Base-by-base conservation (phyloP, 208 protist genomes). In the Acanthamoeba lenticulata region DNA sequence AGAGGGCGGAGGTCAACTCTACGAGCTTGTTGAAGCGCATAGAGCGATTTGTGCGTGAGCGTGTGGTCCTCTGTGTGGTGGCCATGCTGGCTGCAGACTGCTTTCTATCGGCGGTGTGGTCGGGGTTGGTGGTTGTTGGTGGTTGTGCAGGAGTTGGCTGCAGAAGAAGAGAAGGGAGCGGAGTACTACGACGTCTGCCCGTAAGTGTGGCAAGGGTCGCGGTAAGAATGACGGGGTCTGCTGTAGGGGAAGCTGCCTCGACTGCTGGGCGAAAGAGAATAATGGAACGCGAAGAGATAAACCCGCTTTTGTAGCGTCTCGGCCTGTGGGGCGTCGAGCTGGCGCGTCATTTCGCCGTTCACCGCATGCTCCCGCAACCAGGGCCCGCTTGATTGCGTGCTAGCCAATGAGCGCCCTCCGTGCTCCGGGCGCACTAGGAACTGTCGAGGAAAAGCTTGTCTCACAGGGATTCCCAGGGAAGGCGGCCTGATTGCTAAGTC, bases 11-110 rank as follows among this genome's bases (percentile, higher is more conserved):
- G 38, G 77, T 42, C 11, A 86, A 44, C 77, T 86, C 77, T 44
- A 86, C 29, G 38, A 86, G 77, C 45, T 86, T 38, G 45, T 86
- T 86, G 77, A 86, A 86, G n/a, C 77, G 77, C 45, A 57, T 24
- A 17, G 44, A 60, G 38, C 77, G 77, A 57, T 86, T 86, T 38
- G 44, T 86, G 77, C 77, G 77, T 24, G 77, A 86, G 40, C 77
- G 77, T 11, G 34, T 29, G 5, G 29, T 17, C 32, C 77, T 29
- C 29, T 40, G 44, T 47, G 36, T 42, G 17, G 69, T 79, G 13
- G 69, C 44, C 69, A 79, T 79, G 32, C 36, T 79, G 21, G 74
- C 19, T 19, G 38, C 13, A 21, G 42, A 11, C 40, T 52, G 38
- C 15, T 36, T 3, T 86, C 7, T 57, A 29, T 52, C 6, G 69